phyloP scores from a whole-genome alignment of 805 yeast genomes.

The Zygosaccharomyces rouxii region DNA sequence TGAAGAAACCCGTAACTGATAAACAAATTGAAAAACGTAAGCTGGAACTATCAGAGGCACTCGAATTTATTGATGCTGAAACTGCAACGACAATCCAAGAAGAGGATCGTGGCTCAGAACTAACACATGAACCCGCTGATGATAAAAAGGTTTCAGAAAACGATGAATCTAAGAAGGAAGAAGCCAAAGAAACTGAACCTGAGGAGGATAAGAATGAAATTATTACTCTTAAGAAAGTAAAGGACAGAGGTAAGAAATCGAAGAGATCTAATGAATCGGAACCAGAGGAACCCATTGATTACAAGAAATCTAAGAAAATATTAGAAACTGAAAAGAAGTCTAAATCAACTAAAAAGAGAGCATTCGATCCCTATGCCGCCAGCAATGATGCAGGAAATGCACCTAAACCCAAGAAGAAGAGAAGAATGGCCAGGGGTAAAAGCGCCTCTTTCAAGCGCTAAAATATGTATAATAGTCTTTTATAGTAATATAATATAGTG shows the following conservation, averaged over 20 bases:
- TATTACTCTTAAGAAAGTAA: slow-evolving; percentile 37
- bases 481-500: not conserved
- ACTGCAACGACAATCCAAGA: slow-evolving; percentile 37
- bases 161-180: slow-evolving; percentile 4
- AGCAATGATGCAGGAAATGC: slow-evolving; percentile 39
- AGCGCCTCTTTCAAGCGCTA: slow-evolving; percentile 28
- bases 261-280: slow-evolving; percentile 6
- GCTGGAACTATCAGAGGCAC: slow-evolving; percentile 10
- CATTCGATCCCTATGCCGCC: slow-evolving; percentile 58
- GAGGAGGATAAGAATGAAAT: slow-evolving; percentile 37
- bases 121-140: not conserved
- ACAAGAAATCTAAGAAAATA: slow-evolving; percentile 41
- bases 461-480: not conserved
- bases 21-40: slow-evolving; percentile 19
- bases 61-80: slow-evolving; percentile 20
- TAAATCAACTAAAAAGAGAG: slow-evolving; percentile 32
- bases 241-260: slow-evolving; percentile 11
- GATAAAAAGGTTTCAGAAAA: slow-evolving; percentile 22
- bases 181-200: slow-evolving; percentile 7
- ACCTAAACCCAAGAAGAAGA: slow-evolving; percentile 50
- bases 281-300: slow-evolving; percentile 40
- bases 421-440: slow-evolving; percentile 24
- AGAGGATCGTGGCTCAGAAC: slow-evolving; percentile 20
- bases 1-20: slow-evolving; percentile 7
- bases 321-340: slow-evolving; percentile 24